Base-by-base conservation (phyloP, 257 asterid species). In the Nicotiana tabacum region DNA sequence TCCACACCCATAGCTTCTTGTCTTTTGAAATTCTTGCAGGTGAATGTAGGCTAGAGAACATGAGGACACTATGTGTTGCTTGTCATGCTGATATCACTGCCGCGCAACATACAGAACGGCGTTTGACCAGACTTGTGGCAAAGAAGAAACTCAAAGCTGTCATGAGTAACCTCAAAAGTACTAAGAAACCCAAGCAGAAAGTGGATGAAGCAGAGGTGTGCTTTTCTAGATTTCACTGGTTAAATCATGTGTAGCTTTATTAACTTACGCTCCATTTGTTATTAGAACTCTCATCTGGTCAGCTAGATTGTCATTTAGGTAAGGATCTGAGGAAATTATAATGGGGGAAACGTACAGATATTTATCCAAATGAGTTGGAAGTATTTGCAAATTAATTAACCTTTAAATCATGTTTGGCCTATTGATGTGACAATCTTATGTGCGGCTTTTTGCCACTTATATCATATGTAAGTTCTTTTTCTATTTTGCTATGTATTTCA, bases 11-110 rank as follows among this genome's bases (percentile, higher is more conserved):
- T 51, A 2, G 35, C 13, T 48, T 65, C 67, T 58, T 24, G 64
- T 64, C 51, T 68, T 67, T 66, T 17, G 83, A 72, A 82, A 81
- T 84, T 17, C 85, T 18, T 87, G 69, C 94, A 96, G 99, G 99
- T 81, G 99, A 96, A 86, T 96, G 99, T 91, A 92, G 87, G 88
- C 89, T 96, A 65, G 98, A 96, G 88, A 96, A 96, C 88, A 89
- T 96, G 96, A 93, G 99, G 90, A 96, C 99, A 82, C 97, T 96
- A 85, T 96, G 99, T 78, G 91, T 96, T 69, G 95, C 97, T 82
- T 96, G 99, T 89, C 99, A 96, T 87, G 93, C 95, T 77, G 94
- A 90, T 83, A 98, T 96, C 61, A 96, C 98, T 60, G 77, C 89
- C 79, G 90, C 93, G 46, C 99, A 96, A 85, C 89, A 94, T 77